Evolutionary conservation across 257 asterid species (phyloP).

Genomic region (Voacanga thouarsii): DNA sequence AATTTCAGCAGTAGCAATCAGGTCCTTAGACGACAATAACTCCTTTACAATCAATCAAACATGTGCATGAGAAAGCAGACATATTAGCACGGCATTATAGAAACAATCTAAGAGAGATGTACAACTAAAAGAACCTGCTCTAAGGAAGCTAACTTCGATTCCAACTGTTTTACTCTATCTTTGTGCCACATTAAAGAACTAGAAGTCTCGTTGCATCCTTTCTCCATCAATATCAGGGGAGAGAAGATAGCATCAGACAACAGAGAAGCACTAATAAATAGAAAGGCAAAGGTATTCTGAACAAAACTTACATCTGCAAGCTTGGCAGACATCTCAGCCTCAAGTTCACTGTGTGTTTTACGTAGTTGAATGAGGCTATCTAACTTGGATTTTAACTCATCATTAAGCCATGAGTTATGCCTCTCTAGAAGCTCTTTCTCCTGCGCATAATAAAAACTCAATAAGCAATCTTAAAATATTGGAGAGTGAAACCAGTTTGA

Average conservation of each 20-base stretch:
- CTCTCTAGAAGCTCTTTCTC: conserved; percentile 88
- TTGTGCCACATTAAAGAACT: too few species aligned
- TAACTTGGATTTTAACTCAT: conserved; percentile 66
- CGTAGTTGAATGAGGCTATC: conserved; percentile 62
- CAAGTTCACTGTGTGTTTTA: conserved; percentile 60
- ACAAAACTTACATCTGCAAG: conserved; percentile 56
- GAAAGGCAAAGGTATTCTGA: too few species aligned
- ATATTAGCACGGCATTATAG: background rate
- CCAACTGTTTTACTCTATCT: too few species aligned
- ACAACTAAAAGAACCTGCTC: too few species aligned
- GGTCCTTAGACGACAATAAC: conserved; percentile 63
- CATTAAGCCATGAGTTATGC: conserved; percentile 92
- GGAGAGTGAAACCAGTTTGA: too few species aligned
- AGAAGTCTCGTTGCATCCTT: too few species aligned
- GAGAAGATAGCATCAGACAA: too few species aligned
- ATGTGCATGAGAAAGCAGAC: conserved; percentile 5
- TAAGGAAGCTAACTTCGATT: too few species aligned
- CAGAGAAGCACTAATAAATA: too few species aligned
- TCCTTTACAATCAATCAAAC: conserved; percentile 43
- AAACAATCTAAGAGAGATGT: background rate
- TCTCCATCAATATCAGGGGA: too few species aligned
- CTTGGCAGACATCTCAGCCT: conserved; percentile 74
- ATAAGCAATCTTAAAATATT: too few species aligned
- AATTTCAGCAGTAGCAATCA: conserved; percentile 67
- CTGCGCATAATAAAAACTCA: too few species aligned